phyloP scores from a whole-genome alignment of 2,329 filamentous ascomycete species.

The Penicillium sp. region DNA sequence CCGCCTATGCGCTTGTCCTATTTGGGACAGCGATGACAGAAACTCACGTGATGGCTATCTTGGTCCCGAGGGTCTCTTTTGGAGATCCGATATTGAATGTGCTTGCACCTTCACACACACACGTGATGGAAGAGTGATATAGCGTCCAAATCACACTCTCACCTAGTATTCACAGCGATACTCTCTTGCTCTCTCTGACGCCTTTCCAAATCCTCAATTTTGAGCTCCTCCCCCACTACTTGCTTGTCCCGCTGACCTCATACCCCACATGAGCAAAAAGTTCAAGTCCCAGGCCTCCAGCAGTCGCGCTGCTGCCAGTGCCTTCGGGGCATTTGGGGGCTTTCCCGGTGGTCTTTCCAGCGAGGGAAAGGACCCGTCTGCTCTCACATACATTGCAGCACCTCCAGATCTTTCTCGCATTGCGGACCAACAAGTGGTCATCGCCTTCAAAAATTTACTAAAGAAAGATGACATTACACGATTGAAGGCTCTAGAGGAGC shows the following conservation, averaged over 20 bases:
- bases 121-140: not conserved
- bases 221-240: constrained; percentile 17
- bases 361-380: constrained; percentile 51
- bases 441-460: constrained; percentile 85
- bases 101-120: not conserved
- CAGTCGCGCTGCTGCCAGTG: constrained; percentile 54
- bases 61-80: constrained; percentile 17
- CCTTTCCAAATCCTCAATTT: constrained; percentile 5
- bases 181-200: constrained; percentile 1
- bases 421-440: constrained; percentile 75
- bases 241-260: constrained; percentile 23
- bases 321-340: constrained; percentile 46
- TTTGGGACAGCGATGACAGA: constrained; percentile 32
- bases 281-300: constrained; percentile 64
- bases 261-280: constrained; percentile 54
- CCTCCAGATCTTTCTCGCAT: constrained; percentile 76
- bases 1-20: constrained; percentile 26
- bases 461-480: constrained; percentile 96
- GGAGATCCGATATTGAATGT: constrained; percentile 6
- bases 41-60: constrained; percentile 33
- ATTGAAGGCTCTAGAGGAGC: constrained; percentile 81
- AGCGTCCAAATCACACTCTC: not conserved
- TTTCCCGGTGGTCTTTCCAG: constrained; percentile 35
- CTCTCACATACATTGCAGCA: constrained; percentile 81
- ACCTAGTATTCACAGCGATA: not conserved